phyloP scores from a whole-genome alignment of 2,329 filamentous ascomycete species.

The Metarhizium guizhouense region DNA sequence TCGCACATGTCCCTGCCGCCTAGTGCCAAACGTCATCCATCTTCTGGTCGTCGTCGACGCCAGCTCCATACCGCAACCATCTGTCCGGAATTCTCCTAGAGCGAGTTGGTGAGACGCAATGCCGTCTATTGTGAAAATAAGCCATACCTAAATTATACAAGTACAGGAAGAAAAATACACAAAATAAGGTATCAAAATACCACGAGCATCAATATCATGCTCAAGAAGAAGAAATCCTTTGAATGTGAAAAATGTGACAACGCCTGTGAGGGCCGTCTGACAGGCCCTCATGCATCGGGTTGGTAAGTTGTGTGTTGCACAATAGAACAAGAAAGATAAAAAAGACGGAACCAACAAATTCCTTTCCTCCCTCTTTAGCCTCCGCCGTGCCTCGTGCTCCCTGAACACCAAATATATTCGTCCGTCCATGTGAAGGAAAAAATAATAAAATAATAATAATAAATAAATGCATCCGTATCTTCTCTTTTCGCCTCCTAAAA shows the following conservation, averaged over 20 bases:
- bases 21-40: too few species aligned
- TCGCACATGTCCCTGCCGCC: too few species aligned
- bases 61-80: too few species aligned
- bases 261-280: conserved; percentile 9
- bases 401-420: not conserved
- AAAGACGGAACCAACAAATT: not conserved
- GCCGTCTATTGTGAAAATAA: too few species aligned
- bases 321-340: not conserved
- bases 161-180: too few species aligned
- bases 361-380: not conserved
- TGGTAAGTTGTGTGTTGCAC: conserved; percentile 2
- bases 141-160: too few species aligned
- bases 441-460: not conserved
- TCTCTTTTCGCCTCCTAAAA: not conserved
- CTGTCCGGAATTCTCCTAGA: too few species aligned
- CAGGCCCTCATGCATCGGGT: not conserved
- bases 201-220: not conserved
- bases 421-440: not conserved
- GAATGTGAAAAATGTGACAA: conserved; percentile 8
- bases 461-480: not conserved
- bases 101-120: too few species aligned
- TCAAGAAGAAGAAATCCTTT: not conserved
- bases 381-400: not conserved
- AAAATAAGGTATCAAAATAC: too few species aligned
- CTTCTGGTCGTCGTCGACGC: too few species aligned